Evolutionary conservation across 371 early-diverging fungal genomes (phyloP), one percentile per base, ranked within the genome.

Genomic region (Mucor circinelloides): DNA sequence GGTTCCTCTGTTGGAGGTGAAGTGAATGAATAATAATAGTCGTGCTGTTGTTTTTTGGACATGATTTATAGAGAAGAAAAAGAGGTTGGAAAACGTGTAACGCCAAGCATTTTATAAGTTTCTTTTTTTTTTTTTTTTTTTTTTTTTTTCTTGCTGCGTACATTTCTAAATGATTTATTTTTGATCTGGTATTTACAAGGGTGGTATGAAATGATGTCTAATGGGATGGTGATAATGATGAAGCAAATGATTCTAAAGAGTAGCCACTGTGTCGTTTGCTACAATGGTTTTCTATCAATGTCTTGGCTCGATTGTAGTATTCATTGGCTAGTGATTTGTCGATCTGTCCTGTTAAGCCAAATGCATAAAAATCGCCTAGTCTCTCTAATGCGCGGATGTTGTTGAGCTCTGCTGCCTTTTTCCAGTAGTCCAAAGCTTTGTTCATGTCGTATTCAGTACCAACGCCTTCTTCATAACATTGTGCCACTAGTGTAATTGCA

Each of bases 21-120:
- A 48, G 64, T 72, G 21, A 72, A 76, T 4, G 70, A 61, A 23
- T 67, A 79, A 32, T 72, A 79, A 28, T 76, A 74, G 32, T 76
- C 67, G 32, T 64, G 65, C 36, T 60, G 54, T 44, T 64, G 55
- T 58, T 69, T 75, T 65, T 75, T 75, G 2, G 72, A 71, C 75
- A 75, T 75, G n/a, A 15, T 55, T 1, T 55, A n/a, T 31, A 30
- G 30, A 55, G 31, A 23, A n/a, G 17, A 8, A 55, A 27, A 31
- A 55, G 27, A 28, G n/a, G n/a, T 8, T n/a, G 15, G 15, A 31
- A 55, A 28, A 31, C 31, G 31, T 55, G n/a, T 31, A 30, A 31
- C 31, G 55, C 55, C 55, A 55, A 55, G 55, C 55, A 55, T 55
- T 55, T 55, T 19, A 55, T 55, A 55, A 55, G 31, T 55, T 15